These are phyloP conservation scores for Mortierella sp. DNA, from an alignment of 371 early-diverging fungal species.

Conservation along the genomic window DNA sequence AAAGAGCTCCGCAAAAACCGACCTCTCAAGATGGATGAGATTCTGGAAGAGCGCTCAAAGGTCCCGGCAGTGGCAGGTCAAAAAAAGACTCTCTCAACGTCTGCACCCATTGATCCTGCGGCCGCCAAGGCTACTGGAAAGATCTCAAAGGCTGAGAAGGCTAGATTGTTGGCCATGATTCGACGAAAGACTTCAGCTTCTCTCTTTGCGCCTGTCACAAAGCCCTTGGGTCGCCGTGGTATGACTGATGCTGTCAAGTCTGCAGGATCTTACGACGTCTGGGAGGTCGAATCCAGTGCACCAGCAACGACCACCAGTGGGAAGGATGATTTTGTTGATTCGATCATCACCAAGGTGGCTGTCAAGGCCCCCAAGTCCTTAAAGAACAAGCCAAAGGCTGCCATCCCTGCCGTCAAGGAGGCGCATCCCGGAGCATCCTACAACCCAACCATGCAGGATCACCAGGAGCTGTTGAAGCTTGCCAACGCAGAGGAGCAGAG, in stretches of 20 bases:
- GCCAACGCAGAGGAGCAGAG: conserved; percentile 64
- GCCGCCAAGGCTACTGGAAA: conserved; percentile 26
- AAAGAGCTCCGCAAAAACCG: conserved; percentile 58
- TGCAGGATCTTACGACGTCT: conserved; percentile 64
- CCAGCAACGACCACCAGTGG: conserved; percentile 38
- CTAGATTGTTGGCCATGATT: conserved; percentile 33
- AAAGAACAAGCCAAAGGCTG: conserved; percentile 58
- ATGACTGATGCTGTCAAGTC: conserved; percentile 50
- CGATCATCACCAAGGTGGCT: conserved; percentile 48
- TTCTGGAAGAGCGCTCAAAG: conserved; percentile 74
- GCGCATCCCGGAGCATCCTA: conserved; percentile 93
- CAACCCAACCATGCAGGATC: conserved; percentile 84
- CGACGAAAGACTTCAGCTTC: conserved; percentile 33
- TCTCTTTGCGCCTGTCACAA: conserved; percentile 26
- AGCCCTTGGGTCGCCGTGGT: conserved; percentile 26
- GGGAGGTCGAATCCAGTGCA: conserved; percentile 47
- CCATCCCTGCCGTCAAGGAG: conserved; percentile 74
- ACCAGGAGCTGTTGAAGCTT: conserved; percentile 67
- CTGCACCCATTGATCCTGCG: conserved; percentile 13
- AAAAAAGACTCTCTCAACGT: conserved; percentile 19
- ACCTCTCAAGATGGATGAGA: conserved; percentile 81
- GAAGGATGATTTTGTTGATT: conserved; percentile 30
- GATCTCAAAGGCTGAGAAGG: conserved; percentile 50
- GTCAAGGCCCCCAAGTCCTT: conserved; percentile 67
- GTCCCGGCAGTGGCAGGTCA: conserved; percentile 60